Base-by-base conservation (phyloP, 225 moss, liverwort and hornwort species). In the Neckera pumila region DNA sequence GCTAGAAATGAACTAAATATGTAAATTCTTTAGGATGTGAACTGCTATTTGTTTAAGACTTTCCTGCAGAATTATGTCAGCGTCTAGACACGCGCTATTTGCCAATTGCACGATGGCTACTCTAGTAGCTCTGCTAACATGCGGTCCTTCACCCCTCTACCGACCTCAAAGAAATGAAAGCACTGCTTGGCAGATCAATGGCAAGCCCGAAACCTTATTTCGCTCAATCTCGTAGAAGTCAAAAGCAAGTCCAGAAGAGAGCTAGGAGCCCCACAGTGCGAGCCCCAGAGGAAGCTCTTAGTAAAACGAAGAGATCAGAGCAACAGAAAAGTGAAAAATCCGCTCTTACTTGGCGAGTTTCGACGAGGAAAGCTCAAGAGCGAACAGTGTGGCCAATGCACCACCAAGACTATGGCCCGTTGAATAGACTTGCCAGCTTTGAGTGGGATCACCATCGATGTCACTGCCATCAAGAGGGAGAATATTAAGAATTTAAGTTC, bases 331-430 rank as follows among this genome's bases (percentile, higher is more conserved):
- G 45, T 81, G 88, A 73, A 49, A 60, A 74, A 83, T 63, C 17
- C 30, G 49, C 45, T 92, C 95, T 80, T 96, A 96, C 96, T 96
- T 96, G 88, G 96, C 94, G 84, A 98, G 95, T 80, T 95, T 94
- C 88, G 89, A 92, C 71, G 94, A 90, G 76, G 97, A 94, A 86
- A 98, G 92, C 83, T 98, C 96, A 88, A 96, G 89, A 84, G 98
- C 94, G 90, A 94, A 96, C 60, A 98, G 92, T 42, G 98, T 98
- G 76, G 96, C 94, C 79, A 98, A 94, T 83, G 98, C 96, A 88
- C 95, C 98, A 76, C 98, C 98, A 73, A 98, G 96, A 89, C 96
- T 98, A 84, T 98, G 98, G 53, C 98, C 98, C 56, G 98, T 96
- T 83, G 91, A 88, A 90, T 96, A 96, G 72, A 98, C 86, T 76